Conservation (phyloP, 2,329 filamentous ascomycete species). For the Arthrobotrys pseudoclavata region DNA sequence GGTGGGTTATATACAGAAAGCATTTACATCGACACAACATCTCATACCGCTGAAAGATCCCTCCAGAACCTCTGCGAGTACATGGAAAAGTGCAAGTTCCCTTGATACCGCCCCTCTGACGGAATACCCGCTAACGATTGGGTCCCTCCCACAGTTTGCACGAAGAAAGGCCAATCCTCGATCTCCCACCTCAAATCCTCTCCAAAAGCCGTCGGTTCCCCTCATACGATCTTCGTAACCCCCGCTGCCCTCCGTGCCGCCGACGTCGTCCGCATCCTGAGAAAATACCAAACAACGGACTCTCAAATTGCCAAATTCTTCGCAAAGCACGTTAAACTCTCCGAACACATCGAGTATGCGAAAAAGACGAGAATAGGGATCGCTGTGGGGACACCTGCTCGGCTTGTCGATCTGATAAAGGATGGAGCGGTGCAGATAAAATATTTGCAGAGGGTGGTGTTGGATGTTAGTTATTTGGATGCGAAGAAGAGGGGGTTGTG, state of each 20-base stretch:
- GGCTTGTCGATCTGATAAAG: conserved; percentile 84
- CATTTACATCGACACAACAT: conserved; percentile 83
- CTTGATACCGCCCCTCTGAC: background rate
- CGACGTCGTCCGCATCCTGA: conserved; percentile 80
- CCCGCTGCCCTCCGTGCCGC: conserved; percentile 87
- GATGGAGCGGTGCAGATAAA: conserved; percentile 81
- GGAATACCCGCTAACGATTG: conserved; percentile 1
- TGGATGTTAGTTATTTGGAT: conserved; percentile 94
- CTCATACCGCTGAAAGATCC: conserved; percentile 76
- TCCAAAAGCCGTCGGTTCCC: conserved; percentile 70
- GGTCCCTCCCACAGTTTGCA: conserved; percentile 55
- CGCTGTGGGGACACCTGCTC: conserved; percentile 88
- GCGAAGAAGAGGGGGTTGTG: conserved; percentile 93
- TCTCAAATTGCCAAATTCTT: conserved; percentile 89
- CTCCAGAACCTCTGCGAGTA: conserved; percentile 83
- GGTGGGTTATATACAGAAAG: conserved; percentile 70
- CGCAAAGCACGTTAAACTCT: conserved; percentile 96
- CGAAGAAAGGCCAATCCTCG: conserved; percentile 66
- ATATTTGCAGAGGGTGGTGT: conserved; percentile 81
- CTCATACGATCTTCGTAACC: conserved; percentile 91
- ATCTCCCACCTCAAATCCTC: conserved; percentile 62
- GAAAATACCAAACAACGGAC: conserved; percentile 83
- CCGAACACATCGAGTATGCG: conserved; percentile 84
- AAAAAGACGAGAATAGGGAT: conserved; percentile 80
- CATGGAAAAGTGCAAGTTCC: conserved; percentile 72